phyloP scores from a whole-genome alignment of 768 basidiomycete genomes.

The Boletus rex-veris region DNA sequence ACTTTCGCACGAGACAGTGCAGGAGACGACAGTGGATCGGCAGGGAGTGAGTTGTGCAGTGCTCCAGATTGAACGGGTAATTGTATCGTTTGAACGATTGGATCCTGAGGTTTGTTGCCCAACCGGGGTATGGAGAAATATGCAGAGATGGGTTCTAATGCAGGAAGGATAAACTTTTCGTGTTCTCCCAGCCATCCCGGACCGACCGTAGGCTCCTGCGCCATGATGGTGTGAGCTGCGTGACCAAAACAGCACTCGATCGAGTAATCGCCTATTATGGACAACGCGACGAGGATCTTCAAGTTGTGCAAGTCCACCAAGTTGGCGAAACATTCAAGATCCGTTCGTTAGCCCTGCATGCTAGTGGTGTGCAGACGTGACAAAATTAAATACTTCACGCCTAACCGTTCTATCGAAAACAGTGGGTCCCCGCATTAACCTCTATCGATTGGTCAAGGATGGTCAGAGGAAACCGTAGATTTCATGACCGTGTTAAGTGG shows the following conservation, averaged over 20 bases:
- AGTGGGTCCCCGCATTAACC: no score
- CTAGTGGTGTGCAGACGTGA: no score
- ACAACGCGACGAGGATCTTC: no score
- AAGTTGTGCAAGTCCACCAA: no score
- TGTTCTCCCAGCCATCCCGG: slow-evolving; percentile 15
- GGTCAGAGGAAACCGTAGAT: no score
- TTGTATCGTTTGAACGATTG: slow-evolving; percentile 61
- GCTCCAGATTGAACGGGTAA: neutral
- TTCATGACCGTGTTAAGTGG: slow-evolving; percentile 7
- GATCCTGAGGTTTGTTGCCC: slow-evolving; percentile 72
- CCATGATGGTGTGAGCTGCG: neutral
- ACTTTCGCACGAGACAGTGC: neutral
- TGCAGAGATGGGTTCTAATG: slow-evolving; percentile 40
- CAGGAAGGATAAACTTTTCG: slow-evolving; percentile 17
- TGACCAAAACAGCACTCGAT: no score
- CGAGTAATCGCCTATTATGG: neutral
- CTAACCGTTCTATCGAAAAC: no score
- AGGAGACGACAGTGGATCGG: neutral
- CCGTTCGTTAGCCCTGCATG: no score
- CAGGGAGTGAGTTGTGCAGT: neutral
- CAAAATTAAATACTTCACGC: no score
- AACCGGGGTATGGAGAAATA: slow-evolving; percentile 64
- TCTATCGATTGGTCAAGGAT: no score
- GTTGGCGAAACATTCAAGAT: no score
- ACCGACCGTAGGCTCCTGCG: neutral